These are phyloP conservation scores for Corynespora cassiicola DNA, from an alignment of 2,329 filamentous ascomycete species.

Conservation along the genomic window DNA sequence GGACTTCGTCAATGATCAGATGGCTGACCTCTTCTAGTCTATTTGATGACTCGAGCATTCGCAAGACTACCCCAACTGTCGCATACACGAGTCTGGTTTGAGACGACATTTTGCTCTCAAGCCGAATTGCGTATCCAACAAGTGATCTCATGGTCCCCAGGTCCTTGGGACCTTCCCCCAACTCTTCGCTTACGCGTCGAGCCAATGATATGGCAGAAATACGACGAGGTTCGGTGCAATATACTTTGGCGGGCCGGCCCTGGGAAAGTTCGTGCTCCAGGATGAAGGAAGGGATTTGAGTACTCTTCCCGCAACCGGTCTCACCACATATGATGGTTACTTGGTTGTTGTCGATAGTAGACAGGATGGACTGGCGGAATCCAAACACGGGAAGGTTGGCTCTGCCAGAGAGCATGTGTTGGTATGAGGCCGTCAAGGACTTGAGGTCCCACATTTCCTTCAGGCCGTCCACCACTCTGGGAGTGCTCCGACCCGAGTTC, in stretches of 20 bases:
- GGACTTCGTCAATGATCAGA: slow-evolving; percentile 95
- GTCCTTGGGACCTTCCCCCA: slow-evolving; percentile 84
- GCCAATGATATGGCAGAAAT: slow-evolving; percentile 97
- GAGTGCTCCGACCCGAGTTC: slow-evolving; percentile 38
- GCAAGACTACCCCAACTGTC: slow-evolving; percentile 89
- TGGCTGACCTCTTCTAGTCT: slow-evolving; percentile 91
- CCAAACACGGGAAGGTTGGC: slow-evolving; percentile 88
- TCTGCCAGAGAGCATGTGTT: slow-evolving; percentile 78
- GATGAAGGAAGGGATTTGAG: slow-evolving; percentile 93
- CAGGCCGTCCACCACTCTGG: slow-evolving; percentile 46
- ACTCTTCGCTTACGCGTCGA: slow-evolving; percentile 89
- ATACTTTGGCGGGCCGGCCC: slow-evolving; percentile 86
- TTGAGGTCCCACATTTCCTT: slow-evolving; percentile 61
- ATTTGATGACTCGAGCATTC: slow-evolving; percentile 91
- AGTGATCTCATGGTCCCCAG: slow-evolving; percentile 83
- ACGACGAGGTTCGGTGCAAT: slow-evolving; percentile 91
- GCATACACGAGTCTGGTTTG: slow-evolving; percentile 90
- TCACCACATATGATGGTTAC: slow-evolving; percentile 95
- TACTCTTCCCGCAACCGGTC: slow-evolving; percentile 97
- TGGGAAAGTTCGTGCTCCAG: slow-evolving; percentile 85
- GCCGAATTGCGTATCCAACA: slow-evolving; percentile 90
- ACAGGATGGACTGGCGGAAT: slow-evolving; percentile 79
- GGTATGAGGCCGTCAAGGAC: slow-evolving; percentile 63
- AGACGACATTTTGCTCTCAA: slow-evolving; percentile 84
- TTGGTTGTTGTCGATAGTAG: slow-evolving; percentile 78